Evolutionary conservation across 2,329 filamentous ascomycete species (phyloP), one percentile per base, ranked within the genome.

Genomic region (Talaromyces sp.): DNA sequence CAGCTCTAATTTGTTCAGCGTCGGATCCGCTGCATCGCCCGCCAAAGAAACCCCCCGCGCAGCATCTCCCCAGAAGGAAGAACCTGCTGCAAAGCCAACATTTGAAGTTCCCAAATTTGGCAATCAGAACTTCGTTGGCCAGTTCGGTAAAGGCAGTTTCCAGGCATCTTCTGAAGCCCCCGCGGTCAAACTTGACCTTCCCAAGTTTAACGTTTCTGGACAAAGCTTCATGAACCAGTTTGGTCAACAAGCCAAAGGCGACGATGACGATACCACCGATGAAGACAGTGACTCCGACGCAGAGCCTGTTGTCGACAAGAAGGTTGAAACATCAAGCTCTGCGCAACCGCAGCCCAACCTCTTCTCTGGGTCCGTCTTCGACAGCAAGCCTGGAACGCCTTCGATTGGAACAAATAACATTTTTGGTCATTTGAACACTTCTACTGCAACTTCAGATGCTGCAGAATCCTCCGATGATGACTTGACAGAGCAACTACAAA

Each of bases 301-400:
- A 56, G 80, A 80, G 54, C 81, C 79, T 64, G 71, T 27, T 43
- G 31, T 14, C 9, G 62, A 66, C 16, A 60, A 66, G 57, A 57
- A 47, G 14, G 59, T 37, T 39, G 52, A 58, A 13, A 59, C 59
- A 11, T 16, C 60, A 14, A 52, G 24, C 9, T 33, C 59, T 31
- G 27, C 50, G 14, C 59, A 49, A 27, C 22, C 64, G 9, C 41
- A 62, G 35, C 16, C 59, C 14, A 62, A 54, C 7, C 3, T 52
- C 19, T 24, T 43, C 10, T 35, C 63, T 19, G 41, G 49, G 7
- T 66, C 64, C 16, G 47, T 66, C 33, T 66, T 66, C 33, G 60
- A 66, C 10, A 66, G 31, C 45, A 66, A 66, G 27, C 60, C 60
- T 14, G 41, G 49, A 39, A 57, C 64, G 24, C 64, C 64, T 31